Conservation (phyloP, 208 protist genomes). For the Eutreptiella sp. region DNA sequence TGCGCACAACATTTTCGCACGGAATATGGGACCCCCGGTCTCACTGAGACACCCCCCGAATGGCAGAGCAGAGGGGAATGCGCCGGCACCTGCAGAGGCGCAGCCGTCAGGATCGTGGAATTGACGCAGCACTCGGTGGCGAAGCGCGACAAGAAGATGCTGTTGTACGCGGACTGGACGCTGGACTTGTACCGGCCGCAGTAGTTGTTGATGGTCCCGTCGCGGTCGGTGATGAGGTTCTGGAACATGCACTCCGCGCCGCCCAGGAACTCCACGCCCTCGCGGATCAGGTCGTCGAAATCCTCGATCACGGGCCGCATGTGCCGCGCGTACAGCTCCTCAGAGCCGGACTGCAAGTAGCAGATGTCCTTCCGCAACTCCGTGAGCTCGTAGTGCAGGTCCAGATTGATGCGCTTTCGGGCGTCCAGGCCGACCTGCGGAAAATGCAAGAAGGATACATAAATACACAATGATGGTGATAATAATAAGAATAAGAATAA, state of each 20-base stretch:
- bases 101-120: slow-evolving; percentile 8
- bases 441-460: too few species aligned
- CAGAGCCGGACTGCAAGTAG: slow-evolving; percentile 4
- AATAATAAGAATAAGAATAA: too few species aligned
- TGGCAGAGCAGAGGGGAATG: too few species aligned
- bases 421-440: slow-evolving; percentile 2
- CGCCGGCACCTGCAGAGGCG: too few species aligned
- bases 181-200: slow-evolving; percentile 25
- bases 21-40: too few species aligned
- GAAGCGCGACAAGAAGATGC: slow-evolving; percentile 19
- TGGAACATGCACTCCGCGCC: neutral
- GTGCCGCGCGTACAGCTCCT: slow-evolving; percentile 1
- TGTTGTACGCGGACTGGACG: slow-evolving; percentile 26
- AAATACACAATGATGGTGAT: too few species aligned
- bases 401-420: slow-evolving; percentile 1
- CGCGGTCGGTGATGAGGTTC: slow-evolving; percentile 24
- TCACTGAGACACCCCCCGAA: too few species aligned
- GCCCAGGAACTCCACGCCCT: slow-evolving; percentile 15
- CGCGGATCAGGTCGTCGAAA: neutral
- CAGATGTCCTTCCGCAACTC: slow-evolving; percentile 31
- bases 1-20: too few species aligned
- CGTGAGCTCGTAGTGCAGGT: slow-evolving; percentile 17
- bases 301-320: neutral
- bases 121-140: slow-evolving; percentile 12
- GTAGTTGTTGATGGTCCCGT: slow-evolving; percentile 32